Evolutionary conservation across 2,329 filamentous ascomycete genomes (phyloP), one percentile per base, ranked within the genome.

Genomic region (Penicillium sp.): DNA sequence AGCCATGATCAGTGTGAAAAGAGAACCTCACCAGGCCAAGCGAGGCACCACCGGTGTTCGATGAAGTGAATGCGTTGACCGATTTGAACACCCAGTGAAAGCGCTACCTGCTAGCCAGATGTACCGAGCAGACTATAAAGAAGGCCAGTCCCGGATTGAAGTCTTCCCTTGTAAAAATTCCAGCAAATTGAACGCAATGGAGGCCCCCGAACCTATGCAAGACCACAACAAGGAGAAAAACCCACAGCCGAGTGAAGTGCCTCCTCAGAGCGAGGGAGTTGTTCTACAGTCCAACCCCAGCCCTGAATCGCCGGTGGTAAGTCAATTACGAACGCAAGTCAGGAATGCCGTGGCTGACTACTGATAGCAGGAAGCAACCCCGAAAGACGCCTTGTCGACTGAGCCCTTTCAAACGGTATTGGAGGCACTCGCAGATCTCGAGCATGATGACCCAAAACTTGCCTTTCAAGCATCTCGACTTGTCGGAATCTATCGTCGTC

Each of bases 391-490:
- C 14, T 23, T 43, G 14, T 11, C 15, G 6, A 27, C 18, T 1
- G 40, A 41, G 37, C n/a, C 44, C 22, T 29, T 49, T 44, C 31
- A 42, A 43, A 37, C 15, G 5, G 27, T 37, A 41, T 41, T 27
- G 14, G 22, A 35, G 45, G 6, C 18, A 8, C 22, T 37, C 12
- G 31, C n/a, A 43, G 45, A 27, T 26, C 14, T 53, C 9, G 51
- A 53, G 44, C 51, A 31, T 14, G 51, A 48, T 22, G 44, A 55
- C 35, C 46, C 41, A 3, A 49, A 50, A 18, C 18, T 49, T n/a
- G 52, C 52, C 26, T 41, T 43, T n/a, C 52, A 49, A 23, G 51
- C 29, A 9, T 31, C 44, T 27, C 43, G 51, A 20, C 22, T 46
- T 27, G 29, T 52, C 20, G 25, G 41, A 4, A 15, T 46, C 23